These are phyloP conservation scores for Suillus bovinus DNA, from an alignment of 768 basidiomycete species.

Conservation along the genomic window DNA sequence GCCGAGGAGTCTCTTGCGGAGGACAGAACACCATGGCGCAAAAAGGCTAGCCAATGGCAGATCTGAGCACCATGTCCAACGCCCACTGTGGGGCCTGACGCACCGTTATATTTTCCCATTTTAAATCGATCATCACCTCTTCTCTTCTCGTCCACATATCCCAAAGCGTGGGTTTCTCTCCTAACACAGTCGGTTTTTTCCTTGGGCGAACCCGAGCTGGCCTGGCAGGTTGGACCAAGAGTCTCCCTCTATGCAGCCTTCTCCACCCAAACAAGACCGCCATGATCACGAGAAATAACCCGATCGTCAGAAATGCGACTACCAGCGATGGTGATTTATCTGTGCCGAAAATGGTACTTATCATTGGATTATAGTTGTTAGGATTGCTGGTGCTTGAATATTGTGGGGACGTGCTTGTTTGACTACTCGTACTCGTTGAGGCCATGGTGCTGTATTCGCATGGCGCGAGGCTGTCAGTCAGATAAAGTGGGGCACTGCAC, in stretches of 20 bases:
- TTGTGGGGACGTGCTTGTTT: slow-evolving; percentile 11
- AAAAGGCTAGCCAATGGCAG: slow-evolving; percentile 26
- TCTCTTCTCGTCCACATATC: slow-evolving; percentile 36
- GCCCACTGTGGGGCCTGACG: slow-evolving; percentile 13
- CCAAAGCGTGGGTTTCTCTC: slow-evolving; percentile 45
- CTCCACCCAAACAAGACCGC: slow-evolving; percentile 49
- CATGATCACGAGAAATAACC: slow-evolving; percentile 52
- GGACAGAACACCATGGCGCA: slow-evolving; percentile 18
- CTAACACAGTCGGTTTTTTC: slow-evolving; percentile 8
- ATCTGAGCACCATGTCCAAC: background rate
- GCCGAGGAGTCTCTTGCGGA: background rate
- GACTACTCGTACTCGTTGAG: slow-evolving; percentile 13
- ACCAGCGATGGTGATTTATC: slow-evolving; percentile 54
- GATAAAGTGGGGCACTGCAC: slow-evolving; percentile 8
- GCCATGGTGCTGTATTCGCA: slow-evolving; percentile 21
- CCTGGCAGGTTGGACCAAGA: slow-evolving; percentile 10
- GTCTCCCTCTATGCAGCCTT: slow-evolving; percentile 25
- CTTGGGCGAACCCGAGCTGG: background rate
- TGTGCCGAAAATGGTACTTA: slow-evolving; percentile 26
- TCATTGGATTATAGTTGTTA: slow-evolving; percentile 1
- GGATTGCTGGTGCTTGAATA: slow-evolving; percentile 7
- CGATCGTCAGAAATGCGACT: slow-evolving; percentile 59
- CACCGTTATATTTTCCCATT: slow-evolving; percentile 47
- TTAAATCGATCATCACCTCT: slow-evolving; percentile 15
- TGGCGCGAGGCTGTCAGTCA: slow-evolving; percentile 9